Conservation (phyloP, 1,284 basidiomycete species). For the Boletus sp. region DNA sequence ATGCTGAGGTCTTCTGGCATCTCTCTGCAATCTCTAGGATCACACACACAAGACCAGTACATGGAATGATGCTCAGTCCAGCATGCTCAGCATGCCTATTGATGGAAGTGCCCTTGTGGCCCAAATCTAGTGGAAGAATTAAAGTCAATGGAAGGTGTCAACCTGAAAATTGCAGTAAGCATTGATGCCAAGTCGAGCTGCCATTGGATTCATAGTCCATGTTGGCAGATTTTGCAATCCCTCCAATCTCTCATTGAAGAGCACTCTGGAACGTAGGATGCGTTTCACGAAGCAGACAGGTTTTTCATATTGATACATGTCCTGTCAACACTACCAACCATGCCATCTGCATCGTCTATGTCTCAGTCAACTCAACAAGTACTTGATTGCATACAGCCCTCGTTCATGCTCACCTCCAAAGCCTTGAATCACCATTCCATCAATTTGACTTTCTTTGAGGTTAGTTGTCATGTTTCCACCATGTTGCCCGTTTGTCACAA, state of each 20-base stretch:
- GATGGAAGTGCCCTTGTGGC: conserved; percentile 9
- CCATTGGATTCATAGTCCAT: conserved; percentile 7
- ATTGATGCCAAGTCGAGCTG: not conserved
- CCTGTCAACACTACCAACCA: conserved; percentile 55
- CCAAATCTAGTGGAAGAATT: conserved; percentile 30
- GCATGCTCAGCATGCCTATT: not conserved
- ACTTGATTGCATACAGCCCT: conserved; percentile 57
- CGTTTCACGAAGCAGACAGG: conserved; percentile 79
- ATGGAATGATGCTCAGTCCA: conserved; percentile 8
- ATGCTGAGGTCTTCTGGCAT: conserved; percentile 37
- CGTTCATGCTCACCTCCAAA: conserved; percentile 66
- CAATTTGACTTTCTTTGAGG: conserved; percentile 71
- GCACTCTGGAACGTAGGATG: conserved; percentile 65
- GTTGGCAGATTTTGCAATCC: conserved; percentile 57
- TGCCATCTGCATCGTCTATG: conserved; percentile 38
- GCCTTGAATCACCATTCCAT: conserved; percentile 57
- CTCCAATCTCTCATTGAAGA: conserved; percentile 64
- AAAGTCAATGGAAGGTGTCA: conserved; percentile 24
- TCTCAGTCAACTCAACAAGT: conserved; percentile 49
- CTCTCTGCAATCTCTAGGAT: conserved; percentile 34
- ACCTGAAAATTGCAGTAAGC: conserved; percentile 31
- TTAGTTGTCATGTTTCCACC: conserved; percentile 39
- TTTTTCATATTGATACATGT: conserved; percentile 74
- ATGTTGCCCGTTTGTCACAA: conserved; percentile 1
- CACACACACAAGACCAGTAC: conserved; percentile 8